Evolutionary conservation across 768 basidiomycete genomes (phyloP).

Genomic region (Leccinum longicurvipes): DNA sequence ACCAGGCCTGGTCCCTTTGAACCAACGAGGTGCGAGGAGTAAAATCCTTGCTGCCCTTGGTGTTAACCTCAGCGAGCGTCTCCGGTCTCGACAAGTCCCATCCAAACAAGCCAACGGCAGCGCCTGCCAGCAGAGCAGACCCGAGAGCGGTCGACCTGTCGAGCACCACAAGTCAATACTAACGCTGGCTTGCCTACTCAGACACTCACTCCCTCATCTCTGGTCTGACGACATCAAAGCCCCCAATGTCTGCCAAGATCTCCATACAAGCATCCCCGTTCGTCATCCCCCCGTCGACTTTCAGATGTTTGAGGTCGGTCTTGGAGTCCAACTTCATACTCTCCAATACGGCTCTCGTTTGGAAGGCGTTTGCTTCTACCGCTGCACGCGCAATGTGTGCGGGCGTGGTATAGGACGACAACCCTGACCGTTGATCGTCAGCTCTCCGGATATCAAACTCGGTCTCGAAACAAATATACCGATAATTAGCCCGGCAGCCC

Average conservation of each 20-base stretch:
- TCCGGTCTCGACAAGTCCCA: constrained; percentile 88
- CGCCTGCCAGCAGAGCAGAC: constrained; percentile 89
- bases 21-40: constrained; percentile 49
- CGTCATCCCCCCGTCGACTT: constrained; percentile 98
- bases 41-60: constrained; percentile 74
- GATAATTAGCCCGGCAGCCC: constrained; percentile 83
- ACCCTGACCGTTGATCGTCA: constrained; percentile 37
- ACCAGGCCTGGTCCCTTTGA: constrained; percentile 63
- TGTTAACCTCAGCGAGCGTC: constrained; percentile 84
- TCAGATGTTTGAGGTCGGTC: constrained; percentile 75
- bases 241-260: constrained; percentile 84
- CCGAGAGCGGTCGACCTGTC: constrained; percentile 92
- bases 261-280: constrained; percentile 89
- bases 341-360: constrained; percentile 92
- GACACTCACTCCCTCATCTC: constrained; percentile 90
- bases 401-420: constrained; percentile 86
- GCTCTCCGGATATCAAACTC: neutral
- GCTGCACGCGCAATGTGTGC: constrained; percentile 94
- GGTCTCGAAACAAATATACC: constrained; percentile 38
- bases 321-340: constrained; percentile 93
- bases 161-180: neutral
- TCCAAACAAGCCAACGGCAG: constrained; percentile 82
- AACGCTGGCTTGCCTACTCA: neutral
- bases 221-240: constrained; percentile 87
- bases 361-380: constrained; percentile 93